Evolutionary conservation across 2,329 filamentous ascomycete genomes (phyloP).

Genomic region (Talaromyces rugulosus): DNA sequence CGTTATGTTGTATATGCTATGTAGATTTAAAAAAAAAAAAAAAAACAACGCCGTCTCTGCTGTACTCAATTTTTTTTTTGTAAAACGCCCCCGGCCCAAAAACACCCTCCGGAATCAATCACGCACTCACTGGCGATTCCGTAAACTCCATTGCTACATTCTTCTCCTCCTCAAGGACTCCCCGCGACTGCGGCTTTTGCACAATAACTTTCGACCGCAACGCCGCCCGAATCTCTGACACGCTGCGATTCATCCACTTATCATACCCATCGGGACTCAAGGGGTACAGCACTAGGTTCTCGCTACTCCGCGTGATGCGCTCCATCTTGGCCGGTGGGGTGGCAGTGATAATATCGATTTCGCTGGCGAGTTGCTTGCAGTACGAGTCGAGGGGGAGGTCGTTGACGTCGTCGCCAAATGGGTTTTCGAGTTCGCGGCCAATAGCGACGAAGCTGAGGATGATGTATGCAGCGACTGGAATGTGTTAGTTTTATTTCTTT

Average conservation of each 20-base stretch:
- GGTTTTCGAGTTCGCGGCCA: conserved; percentile 78
- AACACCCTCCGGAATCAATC: too few relatives aligned
- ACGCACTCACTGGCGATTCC: neutral
- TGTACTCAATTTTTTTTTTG: neutral
- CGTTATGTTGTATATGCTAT: neutral
- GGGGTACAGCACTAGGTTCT: conserved; percentile 35
- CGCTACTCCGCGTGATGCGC: conserved; percentile 43
- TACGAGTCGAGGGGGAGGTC: conserved; percentile 73
- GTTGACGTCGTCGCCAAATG: conserved; percentile 79
- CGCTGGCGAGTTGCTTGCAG: conserved; percentile 68
- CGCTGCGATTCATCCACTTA: conserved; percentile 47
- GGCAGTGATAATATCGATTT: conserved; percentile 70
- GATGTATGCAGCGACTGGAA: conserved; percentile 64
- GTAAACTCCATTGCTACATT: neutral
- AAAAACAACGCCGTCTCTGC: too few relatives aligned
- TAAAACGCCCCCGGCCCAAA: too few relatives aligned
- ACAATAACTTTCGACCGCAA: conserved; percentile 34
- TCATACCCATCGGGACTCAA: conserved; percentile 43
- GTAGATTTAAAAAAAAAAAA: too few relatives aligned
- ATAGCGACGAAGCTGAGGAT: conserved; percentile 74
- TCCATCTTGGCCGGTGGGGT: conserved; percentile 48
- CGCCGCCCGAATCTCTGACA: conserved; percentile 44
- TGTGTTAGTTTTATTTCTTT: neutral
- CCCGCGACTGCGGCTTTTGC: conserved; percentile 8
- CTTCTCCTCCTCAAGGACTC: neutral